Evolutionary conservation across 2,329 filamentous ascomycete genomes (phyloP).

Genomic region (Colletotrichum acutatum): DNA sequence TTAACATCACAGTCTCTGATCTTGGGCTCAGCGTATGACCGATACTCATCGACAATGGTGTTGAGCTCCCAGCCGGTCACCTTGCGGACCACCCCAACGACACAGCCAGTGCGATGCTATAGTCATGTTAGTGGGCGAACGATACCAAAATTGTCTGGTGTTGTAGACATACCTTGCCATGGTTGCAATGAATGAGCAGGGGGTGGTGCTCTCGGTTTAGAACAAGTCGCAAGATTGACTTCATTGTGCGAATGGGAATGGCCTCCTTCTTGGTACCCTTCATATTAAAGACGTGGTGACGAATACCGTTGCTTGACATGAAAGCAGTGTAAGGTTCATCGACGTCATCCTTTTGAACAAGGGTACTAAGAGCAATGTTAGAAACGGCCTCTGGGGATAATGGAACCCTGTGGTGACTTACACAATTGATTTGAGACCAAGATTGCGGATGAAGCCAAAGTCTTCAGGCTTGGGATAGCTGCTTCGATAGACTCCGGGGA

Average conservation of each 20-base stretch:
- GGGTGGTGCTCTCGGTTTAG: conserved; percentile 81
- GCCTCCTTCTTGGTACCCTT: conserved; percentile 87
- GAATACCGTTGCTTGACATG: conserved; percentile 73
- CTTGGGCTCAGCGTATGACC: conserved; percentile 70
- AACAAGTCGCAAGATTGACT: conserved; percentile 75
- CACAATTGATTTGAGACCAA: conserved; percentile 84
- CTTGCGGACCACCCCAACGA: conserved; percentile 83
- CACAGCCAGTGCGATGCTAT: conserved; percentile 88
- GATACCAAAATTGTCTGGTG: neutral
- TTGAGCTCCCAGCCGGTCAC: conserved; percentile 73
- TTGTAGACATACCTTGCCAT: conserved; percentile 72
- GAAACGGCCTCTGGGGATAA: conserved; percentile 10
- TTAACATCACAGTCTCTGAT: conserved; percentile 68
- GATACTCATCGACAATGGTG: conserved; percentile 78
- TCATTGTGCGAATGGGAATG: conserved; percentile 75
- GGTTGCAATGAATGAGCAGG: conserved; percentile 90
- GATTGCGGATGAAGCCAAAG: conserved; percentile 73
- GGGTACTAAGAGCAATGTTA: conserved; percentile 57
- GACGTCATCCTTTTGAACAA: conserved; percentile 71
- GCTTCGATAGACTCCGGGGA: conserved; percentile 82
- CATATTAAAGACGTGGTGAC: conserved; percentile 80
- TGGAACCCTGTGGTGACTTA: conserved; percentile 52
- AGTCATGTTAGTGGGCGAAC: conserved; percentile 15
- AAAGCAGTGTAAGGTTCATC: conserved; percentile 67
- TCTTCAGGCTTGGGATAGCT: conserved; percentile 80